phyloP scores from a whole-genome alignment of 2,329 filamentous ascomycete species.

The Fusarium falciforme region DNA sequence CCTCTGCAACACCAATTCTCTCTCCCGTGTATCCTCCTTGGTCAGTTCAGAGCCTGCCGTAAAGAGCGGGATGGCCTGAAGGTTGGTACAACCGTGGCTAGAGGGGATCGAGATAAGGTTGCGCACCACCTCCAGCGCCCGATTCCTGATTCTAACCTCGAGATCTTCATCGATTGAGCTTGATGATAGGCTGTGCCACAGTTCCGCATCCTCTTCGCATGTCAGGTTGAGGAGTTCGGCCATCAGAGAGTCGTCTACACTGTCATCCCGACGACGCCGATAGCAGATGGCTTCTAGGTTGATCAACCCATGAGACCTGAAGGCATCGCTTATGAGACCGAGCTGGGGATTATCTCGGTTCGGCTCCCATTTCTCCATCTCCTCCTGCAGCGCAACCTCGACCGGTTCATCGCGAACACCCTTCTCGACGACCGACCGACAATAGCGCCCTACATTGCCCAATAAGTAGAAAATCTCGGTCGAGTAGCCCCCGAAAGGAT shows the following conservation, averaged over 20 bases:
- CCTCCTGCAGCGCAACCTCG: neutral
- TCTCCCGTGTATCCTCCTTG: neutral
- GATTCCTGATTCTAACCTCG: neutral
- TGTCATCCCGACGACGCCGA: neutral
- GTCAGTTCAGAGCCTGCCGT: neutral
- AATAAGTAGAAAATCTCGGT: neutral
- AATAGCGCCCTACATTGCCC: neutral
- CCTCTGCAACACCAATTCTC: neutral
- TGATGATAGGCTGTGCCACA: neutral
- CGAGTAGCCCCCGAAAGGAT: neutral
- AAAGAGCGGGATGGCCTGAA: neutral
- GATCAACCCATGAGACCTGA: neutral
- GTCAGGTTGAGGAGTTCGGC: neutral
- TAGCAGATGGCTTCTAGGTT: neutral
- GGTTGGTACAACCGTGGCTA: neutral
- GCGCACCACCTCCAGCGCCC: neutral
- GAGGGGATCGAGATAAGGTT: neutral
- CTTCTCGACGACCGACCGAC: neutral
- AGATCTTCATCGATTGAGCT: neutral
- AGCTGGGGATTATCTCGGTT: neutral
- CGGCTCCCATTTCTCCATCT: neutral
- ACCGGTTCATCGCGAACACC: neutral
- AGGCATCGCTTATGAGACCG: neutral
- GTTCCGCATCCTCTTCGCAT: neutral
- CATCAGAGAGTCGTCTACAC: neutral